A percentile compares a stretch with the other conserved stretches of the same genome.
phyloP scores from a whole-genome alignment of 164 flowering plant genomes.

The Aristolochia fimbriata region DNA sequence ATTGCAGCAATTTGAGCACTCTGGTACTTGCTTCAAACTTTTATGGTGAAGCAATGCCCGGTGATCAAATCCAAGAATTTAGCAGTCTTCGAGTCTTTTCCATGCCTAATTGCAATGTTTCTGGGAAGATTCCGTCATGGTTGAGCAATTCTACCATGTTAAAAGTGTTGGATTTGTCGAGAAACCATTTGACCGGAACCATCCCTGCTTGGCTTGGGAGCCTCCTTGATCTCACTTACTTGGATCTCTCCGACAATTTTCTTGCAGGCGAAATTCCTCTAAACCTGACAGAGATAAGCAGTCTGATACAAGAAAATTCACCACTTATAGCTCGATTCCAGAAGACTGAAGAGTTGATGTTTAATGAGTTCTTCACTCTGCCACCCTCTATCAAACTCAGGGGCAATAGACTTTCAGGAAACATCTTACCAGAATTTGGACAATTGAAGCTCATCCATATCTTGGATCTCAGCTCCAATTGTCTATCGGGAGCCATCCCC shows the following conservation, averaged over 20 bases:
- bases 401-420: constrained; percentile 10
- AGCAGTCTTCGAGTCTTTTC: constrained; percentile 18
- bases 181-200: constrained; percentile 5
- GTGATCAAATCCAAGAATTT: constrained; percentile 28
- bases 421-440: constrained; percentile 13
- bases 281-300: constrained; percentile 4
- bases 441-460: constrained; percentile 7
- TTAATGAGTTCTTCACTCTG: constrained; percentile 8
- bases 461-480: constrained; percentile 11
- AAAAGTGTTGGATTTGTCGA: constrained; percentile 4
- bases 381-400: constrained; percentile 8
- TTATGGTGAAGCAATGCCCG: constrained; percentile 36
- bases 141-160: not conserved
- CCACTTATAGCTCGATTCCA: not conserved
- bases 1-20: constrained; percentile 41
- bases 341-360: not conserved
- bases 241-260: constrained; percentile 14
- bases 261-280: constrained; percentile 13
- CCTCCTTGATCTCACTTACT: constrained; percentile 10
- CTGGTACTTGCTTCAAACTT: constrained; percentile 53
- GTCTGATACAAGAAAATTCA: not conserved
- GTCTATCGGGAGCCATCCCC: constrained; percentile 9
- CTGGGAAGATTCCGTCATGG: constrained; percentile 3
- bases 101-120: not conserved
- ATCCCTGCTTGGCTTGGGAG: constrained; percentile 7